These are phyloP conservation scores for Trichoderma polysporum DNA, from an alignment of 2,329 filamentous ascomycete genomes.

Conservation along the genomic window DNA sequence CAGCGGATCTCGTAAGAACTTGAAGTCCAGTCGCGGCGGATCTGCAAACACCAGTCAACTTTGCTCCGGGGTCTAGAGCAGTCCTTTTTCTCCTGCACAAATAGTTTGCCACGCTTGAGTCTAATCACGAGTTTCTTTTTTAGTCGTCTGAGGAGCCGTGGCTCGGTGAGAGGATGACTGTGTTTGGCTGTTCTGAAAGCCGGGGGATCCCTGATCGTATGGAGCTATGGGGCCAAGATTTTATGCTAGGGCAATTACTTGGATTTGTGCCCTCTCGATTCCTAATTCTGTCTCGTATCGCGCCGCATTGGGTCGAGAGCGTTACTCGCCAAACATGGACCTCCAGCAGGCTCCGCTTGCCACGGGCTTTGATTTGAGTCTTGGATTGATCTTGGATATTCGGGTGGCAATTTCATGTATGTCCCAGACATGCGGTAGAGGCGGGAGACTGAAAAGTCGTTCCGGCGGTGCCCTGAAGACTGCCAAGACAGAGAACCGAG, in stretches of 20 bases:
- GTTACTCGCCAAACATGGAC: conserved; percentile 3
- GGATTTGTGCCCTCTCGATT: neutral
- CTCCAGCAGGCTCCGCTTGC: neutral
- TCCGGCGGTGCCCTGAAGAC: neutral
- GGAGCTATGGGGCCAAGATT: neutral
- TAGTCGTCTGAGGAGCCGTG: neutral
- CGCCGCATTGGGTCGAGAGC: neutral
- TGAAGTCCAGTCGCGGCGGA: neutral
- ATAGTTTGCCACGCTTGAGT: conserved; percentile 1
- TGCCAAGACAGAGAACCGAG: neutral
- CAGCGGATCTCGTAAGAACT: conserved; percentile 7
- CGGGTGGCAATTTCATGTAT: neutral
- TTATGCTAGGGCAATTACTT: neutral
- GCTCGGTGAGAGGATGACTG: neutral
- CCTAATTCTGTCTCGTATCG: neutral
- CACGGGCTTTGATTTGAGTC: neutral
- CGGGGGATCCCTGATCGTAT: neutral
- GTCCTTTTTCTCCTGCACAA: neutral
- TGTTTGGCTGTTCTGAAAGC: neutral
- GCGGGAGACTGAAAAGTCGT: neutral
- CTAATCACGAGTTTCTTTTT: neutral
- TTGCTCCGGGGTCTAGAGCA: conserved; percentile 8
- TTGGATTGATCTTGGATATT: neutral
- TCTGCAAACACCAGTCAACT: neutral
- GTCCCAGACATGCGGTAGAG: neutral